Base-by-base conservation (phyloP, 805 yeast genomes). In the Wickerhamiella azymoides region DNA sequence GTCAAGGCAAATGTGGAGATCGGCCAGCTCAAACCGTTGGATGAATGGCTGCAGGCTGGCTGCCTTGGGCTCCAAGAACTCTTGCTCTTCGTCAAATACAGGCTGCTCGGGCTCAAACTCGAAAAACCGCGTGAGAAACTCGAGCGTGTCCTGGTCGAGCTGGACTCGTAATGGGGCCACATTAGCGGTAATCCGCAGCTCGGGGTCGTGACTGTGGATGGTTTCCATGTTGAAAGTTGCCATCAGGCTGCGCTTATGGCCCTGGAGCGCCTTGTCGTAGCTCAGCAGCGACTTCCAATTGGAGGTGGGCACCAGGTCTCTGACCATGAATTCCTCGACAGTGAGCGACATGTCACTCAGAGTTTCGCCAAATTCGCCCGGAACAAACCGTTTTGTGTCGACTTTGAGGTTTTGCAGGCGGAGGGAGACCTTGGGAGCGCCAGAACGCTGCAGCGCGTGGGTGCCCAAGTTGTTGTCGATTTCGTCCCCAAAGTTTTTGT, bases 81-180 rank as follows among this genome's bases (percentile, higher is more conserved):
- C 33, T 8, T 39, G 33, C 7, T 27, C 37, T 3, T 48, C 58
- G 8, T 47, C 54, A 9, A 16, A n/a, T 6, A 8, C 44, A n/a
- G n/a, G n/a, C 5, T 18, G 27, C 7, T 28, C 71, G 55, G 84
- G 94, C 56, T 76, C 79, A 59, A 92, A 92, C 49, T 79, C 86
- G 28, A 81, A 76, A 62, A 85, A 92, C 32, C 96, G 67, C 0
- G 77, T 74, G 27, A 86, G 54, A 52, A 89, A 88, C 47, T 86
- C 96, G 16, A 86, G 66, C 0, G 96, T 84, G 56, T 89, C 97
- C 60, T 92, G 98, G 61, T 92, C 97, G 38, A 92, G 77, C 58
- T 84, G 85, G 13, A 92, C 61, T 43, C 95, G 67, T 38, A 92
- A 57, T 0, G 98, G 98, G 16, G 82, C 64, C 0, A 84, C 62